Evolutionary conservation across 257 asterid genomes (phyloP).

Genomic region (Datura wrightii): DNA sequence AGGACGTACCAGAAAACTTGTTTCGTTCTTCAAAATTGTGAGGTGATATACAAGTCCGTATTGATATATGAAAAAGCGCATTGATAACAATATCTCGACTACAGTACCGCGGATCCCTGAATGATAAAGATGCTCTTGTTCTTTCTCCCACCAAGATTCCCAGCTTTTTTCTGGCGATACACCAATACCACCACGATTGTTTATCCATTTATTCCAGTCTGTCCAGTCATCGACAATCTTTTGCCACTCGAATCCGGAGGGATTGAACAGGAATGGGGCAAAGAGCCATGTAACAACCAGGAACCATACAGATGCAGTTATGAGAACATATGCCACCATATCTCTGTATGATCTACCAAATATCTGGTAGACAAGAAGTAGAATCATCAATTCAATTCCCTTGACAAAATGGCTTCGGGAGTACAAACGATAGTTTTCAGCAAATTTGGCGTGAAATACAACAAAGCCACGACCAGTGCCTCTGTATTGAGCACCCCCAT

Average conservation of each 20-base stretch:
- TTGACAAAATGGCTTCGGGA: constrained; percentile 91
- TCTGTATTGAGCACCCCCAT: constrained; percentile 91
- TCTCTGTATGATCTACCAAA: constrained; percentile 74
- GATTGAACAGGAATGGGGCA: constrained; percentile 92
- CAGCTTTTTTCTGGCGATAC: constrained; percentile 90
- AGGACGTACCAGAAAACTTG: constrained; percentile 64
- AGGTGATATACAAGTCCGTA: constrained; percentile 88
- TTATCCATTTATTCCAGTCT: constrained; percentile 95
- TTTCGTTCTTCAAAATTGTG: constrained; percentile 54
- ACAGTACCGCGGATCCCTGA: constrained; percentile 77
- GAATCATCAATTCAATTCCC: constrained; percentile 86
- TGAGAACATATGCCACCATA: constrained; percentile 67
- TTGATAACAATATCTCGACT: constrained; percentile 76
- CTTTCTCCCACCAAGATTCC: constrained; percentile 99
- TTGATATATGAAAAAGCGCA: constrained; percentile 87
- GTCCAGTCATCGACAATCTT: constrained; percentile 91
- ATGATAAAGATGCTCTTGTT: constrained; percentile 74
- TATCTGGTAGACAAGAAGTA: constrained; percentile 88
- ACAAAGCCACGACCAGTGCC: constrained; percentile 97
- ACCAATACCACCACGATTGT: constrained; percentile 88
- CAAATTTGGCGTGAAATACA: constrained; percentile 91
- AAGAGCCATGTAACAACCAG: constrained; percentile 94
- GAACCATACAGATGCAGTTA: constrained; percentile 88
- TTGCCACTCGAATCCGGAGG: constrained; percentile 98
- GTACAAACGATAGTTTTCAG: constrained; percentile 82